Conservation (phyloP, 768 basidiomycete genomes). For the Suillus spraguei region DNA sequence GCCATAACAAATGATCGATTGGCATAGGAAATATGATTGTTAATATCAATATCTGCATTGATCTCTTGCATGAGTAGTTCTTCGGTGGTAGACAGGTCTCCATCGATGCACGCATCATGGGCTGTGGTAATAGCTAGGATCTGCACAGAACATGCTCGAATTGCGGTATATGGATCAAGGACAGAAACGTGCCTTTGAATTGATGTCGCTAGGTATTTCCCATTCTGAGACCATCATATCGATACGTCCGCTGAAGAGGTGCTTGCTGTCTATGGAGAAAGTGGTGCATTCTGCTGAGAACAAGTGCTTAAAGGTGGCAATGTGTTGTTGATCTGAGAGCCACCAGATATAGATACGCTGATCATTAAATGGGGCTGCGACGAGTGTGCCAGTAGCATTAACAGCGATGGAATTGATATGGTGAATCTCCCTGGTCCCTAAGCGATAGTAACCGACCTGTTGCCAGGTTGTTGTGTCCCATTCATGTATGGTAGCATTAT, state of each 20-base stretch:
- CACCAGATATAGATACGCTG: background rate
- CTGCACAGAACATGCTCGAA: background rate
- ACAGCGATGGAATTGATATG: background rate
- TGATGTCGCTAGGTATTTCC: background rate
- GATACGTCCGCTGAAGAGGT: background rate
- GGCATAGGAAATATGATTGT: background rate
- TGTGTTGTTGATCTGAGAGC: background rate
- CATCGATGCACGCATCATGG: background rate
- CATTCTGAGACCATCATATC: background rate
- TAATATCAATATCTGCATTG: background rate
- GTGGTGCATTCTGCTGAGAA: background rate
- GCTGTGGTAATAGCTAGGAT: background rate
- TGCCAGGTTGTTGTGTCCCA: conserved; percentile 1
- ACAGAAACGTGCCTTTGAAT: background rate
- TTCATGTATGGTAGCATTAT: background rate
- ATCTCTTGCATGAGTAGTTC: background rate
- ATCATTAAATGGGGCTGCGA: background rate
- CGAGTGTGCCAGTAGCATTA: background rate
- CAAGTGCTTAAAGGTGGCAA: background rate
- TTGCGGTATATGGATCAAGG: background rate
- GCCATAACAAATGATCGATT: background rate
- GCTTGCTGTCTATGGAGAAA: background rate
- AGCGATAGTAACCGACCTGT: too few species aligned
- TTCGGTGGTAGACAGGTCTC: background rate
- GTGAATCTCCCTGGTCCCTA: too few species aligned